Evolutionary conservation across 768 basidiomycete genomes (phyloP).

Genomic region (Suillus placidus): DNA sequence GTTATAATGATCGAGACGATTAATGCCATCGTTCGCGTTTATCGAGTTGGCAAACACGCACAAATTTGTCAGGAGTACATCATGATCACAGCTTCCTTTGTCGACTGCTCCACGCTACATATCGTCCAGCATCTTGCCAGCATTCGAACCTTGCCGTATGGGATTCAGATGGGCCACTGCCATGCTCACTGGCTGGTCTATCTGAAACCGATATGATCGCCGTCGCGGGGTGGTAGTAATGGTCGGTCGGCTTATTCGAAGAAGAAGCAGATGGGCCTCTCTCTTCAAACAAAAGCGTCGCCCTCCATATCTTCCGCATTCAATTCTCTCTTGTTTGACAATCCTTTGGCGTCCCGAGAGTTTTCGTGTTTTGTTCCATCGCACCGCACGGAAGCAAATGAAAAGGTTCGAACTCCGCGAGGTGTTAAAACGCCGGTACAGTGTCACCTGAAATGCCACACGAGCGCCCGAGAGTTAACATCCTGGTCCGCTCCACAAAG

Average conservation of each 20-base stretch:
- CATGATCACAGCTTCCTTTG: neutral
- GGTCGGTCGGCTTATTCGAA: neutral
- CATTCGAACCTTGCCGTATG: neutral
- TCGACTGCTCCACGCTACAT: neutral
- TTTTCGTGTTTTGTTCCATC: neutral
- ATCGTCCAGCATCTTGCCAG: neutral
- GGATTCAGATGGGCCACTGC: neutral
- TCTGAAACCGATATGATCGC: neutral
- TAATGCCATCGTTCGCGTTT: neutral
- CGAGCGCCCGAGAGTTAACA: neutral
- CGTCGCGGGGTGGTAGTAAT: neutral
- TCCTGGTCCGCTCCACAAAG: neutral
- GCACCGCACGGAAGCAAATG: constrained; percentile 2
- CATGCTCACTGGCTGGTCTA: neutral
- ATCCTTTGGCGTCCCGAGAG: too few relatives aligned
- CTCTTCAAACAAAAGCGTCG: neutral
- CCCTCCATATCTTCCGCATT: neutral
- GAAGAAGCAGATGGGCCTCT: neutral
- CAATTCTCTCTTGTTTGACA: neutral
- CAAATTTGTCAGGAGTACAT: neutral
- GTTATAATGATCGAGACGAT: neutral
- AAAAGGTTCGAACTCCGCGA: neutral
- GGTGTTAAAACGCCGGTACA: neutral
- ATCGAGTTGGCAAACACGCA: neutral
- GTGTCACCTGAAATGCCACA: neutral